Conservation (phyloP, 495 filamentous ascomycete species). For the Xylaria longipes region DNA sequence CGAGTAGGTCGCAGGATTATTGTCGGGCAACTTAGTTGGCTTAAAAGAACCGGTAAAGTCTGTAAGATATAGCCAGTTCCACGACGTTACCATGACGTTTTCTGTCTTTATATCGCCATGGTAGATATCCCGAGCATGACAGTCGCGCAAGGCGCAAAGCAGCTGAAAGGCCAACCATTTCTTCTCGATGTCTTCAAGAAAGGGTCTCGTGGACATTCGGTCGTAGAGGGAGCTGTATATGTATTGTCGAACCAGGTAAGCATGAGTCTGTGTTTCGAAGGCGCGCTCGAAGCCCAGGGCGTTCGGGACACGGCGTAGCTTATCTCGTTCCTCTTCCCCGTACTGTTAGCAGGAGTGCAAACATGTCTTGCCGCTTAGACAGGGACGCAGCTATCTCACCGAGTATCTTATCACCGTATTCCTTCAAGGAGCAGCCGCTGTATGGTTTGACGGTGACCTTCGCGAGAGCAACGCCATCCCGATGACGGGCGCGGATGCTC, state of each 20-base stretch:
- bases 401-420: constrained; percentile 75
- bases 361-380: background rate
- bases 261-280: constrained; percentile 86
- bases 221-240: constrained; percentile 97
- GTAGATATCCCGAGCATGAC: constrained; percentile 86
- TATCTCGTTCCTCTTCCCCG: constrained; percentile 73
- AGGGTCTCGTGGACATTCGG: constrained; percentile 94
- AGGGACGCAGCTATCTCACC: constrained; percentile 56
- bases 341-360: constrained; percentile 29
- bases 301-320: constrained; percentile 85
- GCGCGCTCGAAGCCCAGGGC: constrained; percentile 88
- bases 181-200: constrained; percentile 96
- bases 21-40: constrained; percentile 90
- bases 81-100: constrained; percentile 94
- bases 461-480: constrained; percentile 87
- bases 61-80: constrained; percentile 98
- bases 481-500: constrained; percentile 86
- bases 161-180: constrained; percentile 98
- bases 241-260: constrained; percentile 95
- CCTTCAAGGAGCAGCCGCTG: constrained; percentile 71
- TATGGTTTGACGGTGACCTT: constrained; percentile 95
- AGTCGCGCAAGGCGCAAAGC: constrained; percentile 89
- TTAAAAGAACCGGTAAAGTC: constrained; percentile 98
- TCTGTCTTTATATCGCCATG: constrained; percentile 99
- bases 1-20: constrained; percentile 96